Evolutionary conservation across 148 eudicot genomes (phyloP), one percentile per base, ranked within the genome.

Genomic region (Cornus controversa): DNA sequence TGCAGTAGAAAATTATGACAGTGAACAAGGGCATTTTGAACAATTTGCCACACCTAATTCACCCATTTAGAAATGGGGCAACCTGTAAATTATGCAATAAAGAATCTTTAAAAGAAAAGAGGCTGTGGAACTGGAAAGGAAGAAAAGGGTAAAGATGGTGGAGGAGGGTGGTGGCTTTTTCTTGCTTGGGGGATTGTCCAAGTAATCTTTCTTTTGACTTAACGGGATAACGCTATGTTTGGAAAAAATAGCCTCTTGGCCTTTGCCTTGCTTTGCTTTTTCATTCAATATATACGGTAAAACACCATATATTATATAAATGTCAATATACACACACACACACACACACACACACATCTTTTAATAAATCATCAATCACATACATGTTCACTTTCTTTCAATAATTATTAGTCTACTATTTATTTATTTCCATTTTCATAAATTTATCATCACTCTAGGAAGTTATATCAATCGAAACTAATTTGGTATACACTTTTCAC

Each of bases 191-290:
- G 69, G 73, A 71, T 77, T 47, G 68, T 67, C 37, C 80, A 53
- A 76, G 76, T 76, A 71, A 72, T 34, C 45, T 71, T 80, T 75
- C 66, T 65, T 80, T 80, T 60, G 79, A 71, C 79, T 80, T 80
- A 36, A 40, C 45, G 4, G 75, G 65, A 8, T 64, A 64, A 71
- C 70, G 47, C 60, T 50, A 60, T 2, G 24, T 22, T 42, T 28
- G 25, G 53, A 15, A 28, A 28, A 53, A 24, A 40, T 11, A 18
- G 15, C n/a, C 16, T 67, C 20, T 24, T 66, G 26, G 54, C 71
- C 22, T 71, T 53, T 45, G 8, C 54, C 15, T 71, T 58, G 3
- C 25, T 71, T 50, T 40, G 8, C 45, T 68, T 72, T 29, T 29
- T 29, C 31, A 29, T 29, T 29, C 31, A 29, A 29, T 3, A 31